Evolutionary conservation across 2,329 filamentous ascomycete genomes (phyloP), one percentile per base, ranked within the genome.

Genomic region (Alternaria longipes): DNA sequence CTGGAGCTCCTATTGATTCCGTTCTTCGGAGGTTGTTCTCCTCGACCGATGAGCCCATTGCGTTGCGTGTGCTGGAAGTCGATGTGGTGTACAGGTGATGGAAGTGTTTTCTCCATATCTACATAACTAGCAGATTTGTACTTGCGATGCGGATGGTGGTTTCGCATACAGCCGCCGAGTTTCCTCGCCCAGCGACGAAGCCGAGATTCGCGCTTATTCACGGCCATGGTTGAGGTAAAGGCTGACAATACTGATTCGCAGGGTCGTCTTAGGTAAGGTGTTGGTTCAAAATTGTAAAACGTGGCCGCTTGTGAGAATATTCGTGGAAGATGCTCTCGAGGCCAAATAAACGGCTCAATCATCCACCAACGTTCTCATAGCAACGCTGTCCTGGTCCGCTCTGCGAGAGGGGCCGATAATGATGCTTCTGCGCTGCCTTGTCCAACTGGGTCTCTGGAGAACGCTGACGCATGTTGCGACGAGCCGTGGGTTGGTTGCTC

Each of bases 131-230:
- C n/a, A 12, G 49, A 41, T 20, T 45, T 58, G 42, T 44, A 53
- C 42, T 28, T 58, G 22, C 49, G 59, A 9, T 57, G 54, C 12
- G 54, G 59, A 12, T 58, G 49, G 3, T 49, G 47, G 11, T 50
- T 58, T 28, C 28, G 51, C 9, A 61, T 20, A 54, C 49, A 61
- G 12, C 59, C 34, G 18, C 54, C 49, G 9, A 61, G 46, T 42
- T 47, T 61, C 42, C 42, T 58, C 12, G 59, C 49, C 59, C 59
- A 61, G 32, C 38, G 47, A 8, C 34, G 42, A 42, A 61, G 44
- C 12, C 49, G 46, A 11, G 54, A 54, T 46, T 54, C 42, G 42
- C 49, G 59, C 18, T 61, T 61, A 22, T 38, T 24, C 14, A 54
- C 30, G 4, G 36, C 22, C 42, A 49, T 58, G 30, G 11, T 26